Base-by-base conservation (phyloP, 169 alveolate genomes). In the Neospora caninum region DNA sequence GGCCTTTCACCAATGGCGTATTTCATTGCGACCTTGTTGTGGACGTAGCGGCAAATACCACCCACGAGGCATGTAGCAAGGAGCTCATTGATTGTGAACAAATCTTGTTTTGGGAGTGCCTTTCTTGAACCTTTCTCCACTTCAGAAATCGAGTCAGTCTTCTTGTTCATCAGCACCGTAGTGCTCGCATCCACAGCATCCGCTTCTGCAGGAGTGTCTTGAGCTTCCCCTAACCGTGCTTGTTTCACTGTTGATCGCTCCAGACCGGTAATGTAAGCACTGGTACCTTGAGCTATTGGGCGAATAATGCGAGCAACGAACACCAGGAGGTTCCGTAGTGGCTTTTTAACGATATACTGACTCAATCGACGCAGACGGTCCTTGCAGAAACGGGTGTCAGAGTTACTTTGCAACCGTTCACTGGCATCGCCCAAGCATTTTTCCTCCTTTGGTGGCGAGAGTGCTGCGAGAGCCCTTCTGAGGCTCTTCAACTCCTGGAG, bases 31-130 rank as follows among this genome's bases (percentile, higher is more conserved):
- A 42, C 89, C 88, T 67, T 80, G 38, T 25, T 38, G 41, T 38
- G 78, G 42, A 73, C 89, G 78, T 86, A 92, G 39, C 92, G 94
- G 58, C 88, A 45, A 43, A 80, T 80, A 31, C 94, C 94, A 31
- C 94, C 94, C 6, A 92, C 94, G 25, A 92, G 38, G 70, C 94
- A 92, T 39, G 92, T 69, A 18, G 94, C 92, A 34, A 92, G 53
- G 73, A 92, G 73, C 84, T 92, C 94, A 41, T 82, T 92, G 58
- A 92, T 78, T 25, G 94, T 92, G 43, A 92, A 92, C 53, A 41
- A 58, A 41, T 45, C 64, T 54, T 45, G 27, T 39, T 36, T 87
- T 87, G 80, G 20, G 27, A 78, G 80, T 25, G 80, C 45, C 25
- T 4, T 38, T 73, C 43, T 73, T n/a, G 41, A 4, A 49, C 22